Conservation (phyloP, 441 rosid genomes). For the Bruguiera hainesii region DNA sequence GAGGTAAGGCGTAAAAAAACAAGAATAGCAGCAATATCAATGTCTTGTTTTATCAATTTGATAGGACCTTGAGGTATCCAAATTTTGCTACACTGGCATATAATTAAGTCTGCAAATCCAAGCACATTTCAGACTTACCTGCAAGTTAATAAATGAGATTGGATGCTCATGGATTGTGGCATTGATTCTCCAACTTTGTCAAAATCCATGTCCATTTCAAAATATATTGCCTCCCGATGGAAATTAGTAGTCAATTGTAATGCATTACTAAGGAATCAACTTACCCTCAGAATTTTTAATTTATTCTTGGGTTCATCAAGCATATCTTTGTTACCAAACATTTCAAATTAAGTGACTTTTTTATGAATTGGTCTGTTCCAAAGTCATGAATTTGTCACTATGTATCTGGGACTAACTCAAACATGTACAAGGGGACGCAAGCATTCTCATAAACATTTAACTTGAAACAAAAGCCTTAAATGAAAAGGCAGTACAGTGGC, state of each 20-base stretch:
- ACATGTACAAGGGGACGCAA: constrained; percentile 1
- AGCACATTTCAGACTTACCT: constrained; percentile 10
- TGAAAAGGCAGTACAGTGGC: constrained; percentile 19
- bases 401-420: background rate
- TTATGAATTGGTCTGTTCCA: background rate
- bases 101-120: background rate
- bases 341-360: background rate
- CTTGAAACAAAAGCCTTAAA: constrained; percentile 16
- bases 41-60: constrained; percentile 13
- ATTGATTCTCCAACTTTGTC: background rate
- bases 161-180: background rate
- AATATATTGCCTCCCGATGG: background rate
- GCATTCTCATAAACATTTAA: constrained; percentile 11
- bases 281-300: background rate
- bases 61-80: constrained; percentile 3
- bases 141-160: constrained; percentile 2
- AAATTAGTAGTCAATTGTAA: background rate
- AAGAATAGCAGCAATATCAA: constrained; percentile 18
- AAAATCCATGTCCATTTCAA: background rate
- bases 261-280: background rate
- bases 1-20: constrained; percentile 14
- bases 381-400: background rate
- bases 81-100: background rate
- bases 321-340: background rate
- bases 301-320: background rate